Evolutionary conservation across 2,329 filamentous ascomycete genomes (phyloP), one percentile per base, ranked within the genome.

Genomic region (Alternaria sp.): DNA sequence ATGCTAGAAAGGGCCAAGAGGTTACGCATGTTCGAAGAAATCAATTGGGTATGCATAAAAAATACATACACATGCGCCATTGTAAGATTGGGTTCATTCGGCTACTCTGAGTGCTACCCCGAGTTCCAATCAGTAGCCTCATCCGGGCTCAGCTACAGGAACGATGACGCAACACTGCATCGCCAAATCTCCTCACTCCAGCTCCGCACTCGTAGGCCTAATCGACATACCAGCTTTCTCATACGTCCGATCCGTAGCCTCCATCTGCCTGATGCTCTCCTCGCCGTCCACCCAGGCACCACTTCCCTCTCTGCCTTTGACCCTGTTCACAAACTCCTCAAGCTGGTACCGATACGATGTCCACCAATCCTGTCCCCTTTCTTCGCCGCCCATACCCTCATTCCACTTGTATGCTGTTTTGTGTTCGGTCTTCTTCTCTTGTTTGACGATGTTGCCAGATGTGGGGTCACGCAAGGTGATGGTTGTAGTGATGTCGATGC

Each of bases 201-300:
- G 40, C 19, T 11, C 49, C 56, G 67, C 51, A 51, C 63, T 70
- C 21, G 69, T 72, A 36, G 70, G 73, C 43, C 73, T 66, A 11
- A 72, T 5, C 9, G 61, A 61, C 62, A 74, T 61, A 3, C 76
- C 77, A 21, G 69, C 65, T 59, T 75, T 75, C 62, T 72, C 54
- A 68, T 81, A 81, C 7, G 76, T 74, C 36, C 44, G 21, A 70
- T 81, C 79, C 54, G 79, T 75, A 43, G 70, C 64, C 62, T 75
- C 70, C 77, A 81, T 80, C 67, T 79, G 71, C 47, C 55, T 65
- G 25, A 79, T 75, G 36, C 74, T 78, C 23, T 81, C 80, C 51
- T 80, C 73, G 13, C 67, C 61, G 9, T 70, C 67, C 9, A 80
- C 51, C 75, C 75, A 79, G 7, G 65, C 54, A 19, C 68, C 72